A percentile compares a stretch with the other conserved stretches of the same genome.
These are phyloP conservation scores for Pyrrhoderma noxium DNA, from an alignment of 1,284 basidiomycete genomes.

Conservation along the genomic window DNA sequence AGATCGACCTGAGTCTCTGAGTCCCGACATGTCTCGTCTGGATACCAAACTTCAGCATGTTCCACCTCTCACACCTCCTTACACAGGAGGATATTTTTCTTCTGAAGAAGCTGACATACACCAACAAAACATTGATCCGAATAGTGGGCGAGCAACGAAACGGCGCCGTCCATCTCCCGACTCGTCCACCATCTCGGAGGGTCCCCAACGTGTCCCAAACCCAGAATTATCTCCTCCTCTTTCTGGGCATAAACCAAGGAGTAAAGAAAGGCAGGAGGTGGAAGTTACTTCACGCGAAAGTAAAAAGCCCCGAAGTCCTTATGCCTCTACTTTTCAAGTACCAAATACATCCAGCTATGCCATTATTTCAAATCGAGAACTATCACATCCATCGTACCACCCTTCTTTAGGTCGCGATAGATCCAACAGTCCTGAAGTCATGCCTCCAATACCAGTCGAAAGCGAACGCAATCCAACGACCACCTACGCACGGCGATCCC, in stretches of 20 bases:
- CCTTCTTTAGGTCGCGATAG: too few species aligned
- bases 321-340: neutral
- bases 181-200: neutral
- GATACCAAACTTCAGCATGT: conserved; percentile 4
- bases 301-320: too few species aligned
- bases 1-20: neutral
- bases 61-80: conserved; percentile 7
- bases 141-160: conserved; percentile 1
- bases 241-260: too few species aligned
- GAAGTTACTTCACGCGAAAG: too few species aligned
- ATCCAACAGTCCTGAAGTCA: too few species aligned
- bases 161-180: conserved; percentile 10
- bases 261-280: too few species aligned
- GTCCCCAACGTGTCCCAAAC: too few species aligned
- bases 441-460: too few species aligned
- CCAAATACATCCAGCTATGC: neutral
- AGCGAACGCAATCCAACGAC: neutral
- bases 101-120: neutral
- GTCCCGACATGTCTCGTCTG: conserved; percentile 3
- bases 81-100: neutral
- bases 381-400: too few species aligned
- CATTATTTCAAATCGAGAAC: neutral
- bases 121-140: neutral
- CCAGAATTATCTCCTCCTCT: too few species aligned
- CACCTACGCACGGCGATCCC: conserved; percentile 5